Evolutionary conservation across 1,284 basidiomycete genomes (phyloP).

Genomic region (Cryptococcus jaspeensis): DNA sequence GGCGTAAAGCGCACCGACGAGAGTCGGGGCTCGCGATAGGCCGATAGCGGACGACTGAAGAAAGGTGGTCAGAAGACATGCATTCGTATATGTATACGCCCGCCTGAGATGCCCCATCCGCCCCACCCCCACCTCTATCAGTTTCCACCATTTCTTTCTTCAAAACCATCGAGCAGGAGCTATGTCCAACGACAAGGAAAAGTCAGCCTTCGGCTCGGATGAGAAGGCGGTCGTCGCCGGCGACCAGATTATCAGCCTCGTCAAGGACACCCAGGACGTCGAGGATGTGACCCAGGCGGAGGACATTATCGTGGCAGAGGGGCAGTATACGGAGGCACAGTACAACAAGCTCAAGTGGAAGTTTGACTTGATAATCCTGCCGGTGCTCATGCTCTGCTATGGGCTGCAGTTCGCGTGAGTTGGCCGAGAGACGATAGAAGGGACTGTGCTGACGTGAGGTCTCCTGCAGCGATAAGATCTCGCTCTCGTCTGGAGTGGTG

Average conservation of each 20-base stretch:
- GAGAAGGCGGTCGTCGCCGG: slow-evolving; percentile 19
- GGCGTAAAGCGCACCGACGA: too few relatives aligned
- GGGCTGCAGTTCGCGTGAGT: slow-evolving; percentile 15
- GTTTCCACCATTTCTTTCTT: too few relatives aligned
- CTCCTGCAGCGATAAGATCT: neutral
- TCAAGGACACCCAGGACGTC: neutral
- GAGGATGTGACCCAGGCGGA: slow-evolving; percentile 3
- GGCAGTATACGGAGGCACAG: slow-evolving; percentile 11
- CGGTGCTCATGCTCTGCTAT: slow-evolving; percentile 16
- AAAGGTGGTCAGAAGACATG: too few relatives aligned
- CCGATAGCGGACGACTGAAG: too few relatives aligned
- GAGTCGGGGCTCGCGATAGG: too few relatives aligned
- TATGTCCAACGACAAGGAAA: too few relatives aligned
- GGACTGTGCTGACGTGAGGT: neutral
- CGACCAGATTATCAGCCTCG: neutral
- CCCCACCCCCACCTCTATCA: too few relatives aligned
- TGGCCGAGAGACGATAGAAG: neutral
- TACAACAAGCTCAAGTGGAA: slow-evolving; percentile 14
- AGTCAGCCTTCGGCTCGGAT: slow-evolving; percentile 37
- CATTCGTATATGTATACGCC: too few relatives aligned
- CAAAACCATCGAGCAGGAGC: too few relatives aligned
- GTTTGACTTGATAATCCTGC: slow-evolving; percentile 17
- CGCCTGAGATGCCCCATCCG: too few relatives aligned
- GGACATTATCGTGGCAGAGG: slow-evolving; percentile 10
- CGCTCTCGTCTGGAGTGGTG: slow-evolving; percentile 19